Conservation (phyloP, 192 early-diverging fungal genomes). For the Mycoemilia scoparia region DNA sequence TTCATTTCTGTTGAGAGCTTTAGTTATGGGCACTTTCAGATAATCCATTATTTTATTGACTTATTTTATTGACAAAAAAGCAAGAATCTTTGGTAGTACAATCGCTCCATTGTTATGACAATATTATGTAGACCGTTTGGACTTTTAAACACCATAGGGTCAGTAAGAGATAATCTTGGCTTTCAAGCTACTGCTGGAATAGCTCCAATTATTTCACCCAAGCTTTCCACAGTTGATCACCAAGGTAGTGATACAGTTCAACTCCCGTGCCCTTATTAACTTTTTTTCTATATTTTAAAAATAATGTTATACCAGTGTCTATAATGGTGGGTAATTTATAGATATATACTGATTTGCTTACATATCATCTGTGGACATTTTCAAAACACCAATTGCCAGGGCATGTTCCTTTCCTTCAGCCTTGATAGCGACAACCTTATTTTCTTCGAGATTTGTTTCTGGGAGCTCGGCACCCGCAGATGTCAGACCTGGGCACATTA, state of each 20-base stretch:
- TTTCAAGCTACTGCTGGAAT: no score
- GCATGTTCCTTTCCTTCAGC: conserved; percentile 96
- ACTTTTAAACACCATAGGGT: no score
- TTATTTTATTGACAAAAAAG: no score
- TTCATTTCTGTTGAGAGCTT: no score
- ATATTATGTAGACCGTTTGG: no score
- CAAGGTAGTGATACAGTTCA: conserved; percentile 73
- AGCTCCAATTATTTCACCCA: conserved; percentile 14
- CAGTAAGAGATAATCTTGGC: no score
- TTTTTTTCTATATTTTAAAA: no score
- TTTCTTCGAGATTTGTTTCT: conserved; percentile 43
- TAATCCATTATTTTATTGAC: no score
- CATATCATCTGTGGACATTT: conserved; percentile 82
- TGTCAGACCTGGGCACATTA: conserved; percentile 98
- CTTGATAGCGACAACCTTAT: conserved; percentile 65
- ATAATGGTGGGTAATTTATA: not conserved
- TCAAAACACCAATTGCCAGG: conserved; percentile 68
- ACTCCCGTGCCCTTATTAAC: conserved; percentile 90
- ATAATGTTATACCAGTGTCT: conserved; percentile 25
- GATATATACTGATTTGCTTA: no score
- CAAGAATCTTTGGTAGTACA: no score
- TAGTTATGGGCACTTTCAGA: no score
- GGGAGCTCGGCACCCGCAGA: conserved; percentile 76
- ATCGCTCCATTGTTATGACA: no score
- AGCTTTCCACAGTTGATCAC: conserved; percentile 66